Evolutionary conservation across 768 basidiomycete genomes (phyloP).

Genomic region (Suillus sp.): DNA sequence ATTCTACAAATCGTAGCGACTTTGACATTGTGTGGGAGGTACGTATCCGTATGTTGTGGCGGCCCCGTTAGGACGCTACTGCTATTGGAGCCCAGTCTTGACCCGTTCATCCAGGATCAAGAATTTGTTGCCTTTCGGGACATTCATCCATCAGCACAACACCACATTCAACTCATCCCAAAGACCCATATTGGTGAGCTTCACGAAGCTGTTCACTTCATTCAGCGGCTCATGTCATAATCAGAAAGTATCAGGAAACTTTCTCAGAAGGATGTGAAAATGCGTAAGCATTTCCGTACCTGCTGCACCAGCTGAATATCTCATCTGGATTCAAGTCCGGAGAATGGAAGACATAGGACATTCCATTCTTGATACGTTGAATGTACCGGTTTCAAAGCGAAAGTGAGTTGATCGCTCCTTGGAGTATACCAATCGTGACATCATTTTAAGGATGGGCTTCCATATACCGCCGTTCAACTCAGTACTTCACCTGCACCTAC

Average conservation of each 20-base stretch:
- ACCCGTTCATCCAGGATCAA: slow-evolving; percentile 38
- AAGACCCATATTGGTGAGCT: slow-evolving; percentile 52
- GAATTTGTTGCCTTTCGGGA: slow-evolving; percentile 56
- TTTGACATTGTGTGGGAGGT: slow-evolving; percentile 57
- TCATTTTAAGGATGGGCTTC: slow-evolving; percentile 63
- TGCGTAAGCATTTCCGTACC: slow-evolving; percentile 44
- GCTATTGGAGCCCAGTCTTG: background rate
- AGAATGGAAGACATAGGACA: slow-evolving; percentile 55
- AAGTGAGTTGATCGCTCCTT: slow-evolving; percentile 38
- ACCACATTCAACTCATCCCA: slow-evolving; percentile 56
- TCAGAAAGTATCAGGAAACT: slow-evolving; percentile 60
- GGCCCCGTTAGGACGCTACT: background rate
- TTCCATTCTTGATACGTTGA: slow-evolving; percentile 48
- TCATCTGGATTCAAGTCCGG: slow-evolving; percentile 36
- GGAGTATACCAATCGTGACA: slow-evolving; percentile 3
- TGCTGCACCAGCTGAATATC: slow-evolving; percentile 24
- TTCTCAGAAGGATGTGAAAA: slow-evolving; percentile 41
- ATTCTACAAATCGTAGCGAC: slow-evolving; percentile 35
- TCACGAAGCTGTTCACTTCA: background rate
- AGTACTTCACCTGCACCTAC: slow-evolving; percentile 73
- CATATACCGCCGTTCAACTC: slow-evolving; percentile 81
- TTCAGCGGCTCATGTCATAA: background rate
- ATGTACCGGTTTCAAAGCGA: slow-evolving; percentile 44
- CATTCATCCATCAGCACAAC: slow-evolving; percentile 46
- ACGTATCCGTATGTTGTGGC: slow-evolving; percentile 11